Base-by-base conservation (phyloP, 2,329 filamentous ascomycete genomes). In the Aspergillus fischeri region DNA sequence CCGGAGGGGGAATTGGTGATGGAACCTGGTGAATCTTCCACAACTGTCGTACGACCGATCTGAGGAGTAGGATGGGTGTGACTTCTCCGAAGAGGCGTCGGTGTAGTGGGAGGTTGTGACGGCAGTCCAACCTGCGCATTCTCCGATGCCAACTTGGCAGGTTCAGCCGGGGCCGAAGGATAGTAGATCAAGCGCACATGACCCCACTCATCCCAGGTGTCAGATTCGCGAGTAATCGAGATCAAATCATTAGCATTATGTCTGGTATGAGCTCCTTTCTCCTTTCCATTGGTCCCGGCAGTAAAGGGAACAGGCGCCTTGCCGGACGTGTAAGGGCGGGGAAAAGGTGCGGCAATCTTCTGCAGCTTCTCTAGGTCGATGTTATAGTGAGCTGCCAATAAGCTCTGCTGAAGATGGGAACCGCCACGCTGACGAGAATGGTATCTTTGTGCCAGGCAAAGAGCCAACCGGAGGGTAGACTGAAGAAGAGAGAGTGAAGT, bases 371-470 rank as follows among this genome's bases (percentile, higher is more conserved):
- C 92, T 49, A 86, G 71, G 62, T 84, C 83, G 68, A 87, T 83
- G 65, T 84, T 84, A 76, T 86, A 99, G 75, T 99, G 94, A 61
- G 92, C 92, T 25, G 87, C 84, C 52, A 97, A 80, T 51, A 97
- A 78, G 29, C 86, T 86, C 44, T 85, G 84, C 69, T 90, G 89
- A 48, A 92, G 81, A 64, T 87, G 83, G 27, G 81, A 83, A 14
- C 86, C 80, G 58, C 84, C 84, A 80, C 91, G 86, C 74, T 92
- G 91, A 60, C 94, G 87, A 20, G 92, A 91, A 73, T 96, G 89
- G 66, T 97, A 99, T 65, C 94, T 86, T 75, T 97, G 91, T 11
- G 94, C 93, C 60, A 99, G 81, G 71, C 93, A 90, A 44, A 93
- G 86, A 29, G 88, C 87, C 59, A 99, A 85, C 61, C 90, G 86